Base-by-base conservation (phyloP, 768 basidiomycete species). In the Serendipita vermifera region DNA sequence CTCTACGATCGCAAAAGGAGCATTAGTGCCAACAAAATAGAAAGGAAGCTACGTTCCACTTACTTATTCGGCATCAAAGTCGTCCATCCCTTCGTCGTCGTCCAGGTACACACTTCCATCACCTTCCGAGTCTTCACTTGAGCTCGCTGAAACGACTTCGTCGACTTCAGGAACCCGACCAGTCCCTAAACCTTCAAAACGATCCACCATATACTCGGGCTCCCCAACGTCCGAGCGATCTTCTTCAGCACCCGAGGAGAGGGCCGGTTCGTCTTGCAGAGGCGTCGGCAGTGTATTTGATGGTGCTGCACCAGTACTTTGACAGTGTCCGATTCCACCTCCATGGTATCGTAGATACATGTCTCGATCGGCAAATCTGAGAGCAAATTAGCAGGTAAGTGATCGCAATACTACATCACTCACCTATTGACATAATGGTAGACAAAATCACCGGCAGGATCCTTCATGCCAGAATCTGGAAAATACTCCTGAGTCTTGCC, bases 351-450 rank as follows among this genome's bases (percentile, higher is more conserved):
- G 63, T 64, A 70, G 67, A 14, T 70, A 58, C 71, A 71, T 75
- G 36, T 74, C 72, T 2, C 68, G 62, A 56, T 73, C 71, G 7
- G 68, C 69, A 56, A 72, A 73, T 3, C 73, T 74, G 33, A 1
- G 27, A 33, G 20, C 32, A 57, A 14, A 36, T 5, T 20, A 24
- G 4, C 3, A 6, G 54, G 38, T 22, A 15, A 24, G 13, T 15
- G 5, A 5, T 20, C n/a, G 20, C 22, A 4, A 26, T 17, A 7
- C n/a, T 2, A 3, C 15, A 9, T 2, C 33, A 40, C 56, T 58
- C 46, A 73, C 73, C 68, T 66, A 20, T 64, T 67, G 3, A 73
- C 68, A 61, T 71, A 74, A 54, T 64, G 74, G 36, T 60, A 65
- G 4, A 55, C 36, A 62, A 64, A 73, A 41, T 73, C 73, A 22